Conservation (phyloP, 768 basidiomycete genomes). For the Collybia sp. region DNA sequence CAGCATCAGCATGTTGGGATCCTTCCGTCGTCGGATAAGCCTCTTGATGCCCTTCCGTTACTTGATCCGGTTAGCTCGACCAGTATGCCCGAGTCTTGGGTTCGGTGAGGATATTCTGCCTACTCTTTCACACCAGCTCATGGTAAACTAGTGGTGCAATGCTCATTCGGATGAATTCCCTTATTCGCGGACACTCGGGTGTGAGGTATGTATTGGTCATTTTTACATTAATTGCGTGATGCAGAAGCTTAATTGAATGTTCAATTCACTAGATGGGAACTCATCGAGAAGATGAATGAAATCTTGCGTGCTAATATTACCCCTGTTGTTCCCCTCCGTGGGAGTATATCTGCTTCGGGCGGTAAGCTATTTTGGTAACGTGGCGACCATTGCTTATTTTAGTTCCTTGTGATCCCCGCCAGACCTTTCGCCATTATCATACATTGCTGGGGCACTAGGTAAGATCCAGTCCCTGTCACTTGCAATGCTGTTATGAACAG, state of each 20-base stretch:
- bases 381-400: not conserved
- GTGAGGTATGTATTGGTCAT: conserved; percentile 24
- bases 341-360: conserved; percentile 81
- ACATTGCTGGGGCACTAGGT: conserved; percentile 76
- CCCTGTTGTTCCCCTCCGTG: conserved; percentile 77
- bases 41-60: conserved; percentile 52
- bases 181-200: conserved; percentile 85
- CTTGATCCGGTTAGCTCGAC: conserved; percentile 61
- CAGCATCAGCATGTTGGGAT: conserved; percentile 75
- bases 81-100: conserved; percentile 85
- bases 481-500: not conserved
- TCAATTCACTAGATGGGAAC: conserved; percentile 50
- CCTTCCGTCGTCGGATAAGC: conserved; percentile 47
- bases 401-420: conserved; percentile 5
- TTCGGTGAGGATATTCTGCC: conserved; percentile 38
- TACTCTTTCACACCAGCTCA: conserved; percentile 31
- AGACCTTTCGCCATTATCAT: conserved; percentile 80
- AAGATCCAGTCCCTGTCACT: conserved; percentile 32
- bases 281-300: conserved; percentile 74
- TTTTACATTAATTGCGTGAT: not conserved
- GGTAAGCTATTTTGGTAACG: conserved; percentile 32
- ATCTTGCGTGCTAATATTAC: conserved; percentile 70
- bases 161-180: conserved; percentile 81
- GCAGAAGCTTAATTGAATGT: not conserved
- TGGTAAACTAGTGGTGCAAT: conserved; percentile 61